Conservation (phyloP, 768 basidiomycete genomes). For the Suillus variegatus region DNA sequence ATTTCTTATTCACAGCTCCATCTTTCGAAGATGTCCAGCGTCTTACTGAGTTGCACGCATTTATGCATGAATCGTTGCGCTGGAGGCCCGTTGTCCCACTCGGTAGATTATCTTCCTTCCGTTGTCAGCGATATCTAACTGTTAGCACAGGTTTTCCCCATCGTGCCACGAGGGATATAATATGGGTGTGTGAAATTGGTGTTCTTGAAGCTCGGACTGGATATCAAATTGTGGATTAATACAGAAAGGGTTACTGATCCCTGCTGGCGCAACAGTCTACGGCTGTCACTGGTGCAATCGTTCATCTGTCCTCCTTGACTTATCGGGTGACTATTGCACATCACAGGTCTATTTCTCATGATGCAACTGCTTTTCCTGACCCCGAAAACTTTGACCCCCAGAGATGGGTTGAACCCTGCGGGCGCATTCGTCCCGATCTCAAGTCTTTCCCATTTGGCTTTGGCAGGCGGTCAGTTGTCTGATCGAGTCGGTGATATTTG, state of each 20-base stretch:
- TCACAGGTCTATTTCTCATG: slow-evolving; percentile 50
- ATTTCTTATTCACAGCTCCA: slow-evolving; percentile 25
- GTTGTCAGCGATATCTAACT: background rate
- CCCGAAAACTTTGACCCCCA: slow-evolving; percentile 57
- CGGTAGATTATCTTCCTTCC: slow-evolving; percentile 14
- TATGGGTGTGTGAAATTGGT: slow-evolving; percentile 41
- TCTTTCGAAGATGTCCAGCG: slow-evolving; percentile 30
- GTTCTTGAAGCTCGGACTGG: background rate
- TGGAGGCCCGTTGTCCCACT: slow-evolving; percentile 29
- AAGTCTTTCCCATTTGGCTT: slow-evolving; percentile 55
- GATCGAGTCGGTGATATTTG: background rate
- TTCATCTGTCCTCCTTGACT: background rate
- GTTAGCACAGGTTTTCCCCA: slow-evolving; percentile 46
- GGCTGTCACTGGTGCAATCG: slow-evolving; percentile 20
- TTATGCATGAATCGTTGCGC: slow-evolving; percentile 31
- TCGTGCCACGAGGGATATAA: slow-evolving; percentile 57
- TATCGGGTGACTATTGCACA: background rate
- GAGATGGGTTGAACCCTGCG: slow-evolving; percentile 50
- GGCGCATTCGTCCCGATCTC: slow-evolving; percentile 46
- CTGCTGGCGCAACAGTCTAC: slow-evolving; percentile 23
- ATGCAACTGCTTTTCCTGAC: slow-evolving; percentile 49
- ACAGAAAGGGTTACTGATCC: slow-evolving; percentile 26
- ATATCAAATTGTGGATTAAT: background rate
- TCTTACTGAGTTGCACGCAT: slow-evolving; percentile 32
- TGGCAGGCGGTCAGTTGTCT: slow-evolving; percentile 38